Evolutionary conservation across 2,329 filamentous ascomycete species (phyloP).

Genomic region (Metarhizium sp.): DNA sequence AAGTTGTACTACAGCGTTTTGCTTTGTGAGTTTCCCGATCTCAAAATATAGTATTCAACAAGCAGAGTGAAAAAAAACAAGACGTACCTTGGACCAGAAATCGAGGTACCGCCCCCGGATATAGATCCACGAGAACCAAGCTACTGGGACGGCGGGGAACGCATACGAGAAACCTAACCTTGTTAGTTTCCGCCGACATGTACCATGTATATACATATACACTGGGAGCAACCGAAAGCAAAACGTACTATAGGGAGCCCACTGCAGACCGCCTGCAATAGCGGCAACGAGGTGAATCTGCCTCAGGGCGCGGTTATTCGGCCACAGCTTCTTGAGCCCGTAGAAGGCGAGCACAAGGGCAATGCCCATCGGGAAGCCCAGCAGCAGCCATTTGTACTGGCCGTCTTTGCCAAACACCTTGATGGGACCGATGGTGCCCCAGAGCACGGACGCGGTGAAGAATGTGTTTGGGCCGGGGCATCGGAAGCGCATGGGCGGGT

Average conservation of each 20-base stretch:
- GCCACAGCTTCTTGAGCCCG: slow-evolving; percentile 23
- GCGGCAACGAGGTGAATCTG: slow-evolving; percentile 34
- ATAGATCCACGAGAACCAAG: slow-evolving; percentile 38
- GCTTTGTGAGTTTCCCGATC: not conserved
- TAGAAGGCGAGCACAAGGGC: slow-evolving; percentile 26
- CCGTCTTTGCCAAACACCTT: slow-evolving; percentile 26
- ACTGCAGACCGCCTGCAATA: slow-evolving; percentile 28
- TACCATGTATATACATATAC: not conserved
- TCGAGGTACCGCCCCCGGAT: slow-evolving; percentile 32
- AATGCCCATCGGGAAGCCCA: slow-evolving; percentile 31
- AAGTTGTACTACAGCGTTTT: slow-evolving; percentile 29
- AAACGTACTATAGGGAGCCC: slow-evolving; percentile 30
- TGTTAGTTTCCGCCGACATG: not conserved
- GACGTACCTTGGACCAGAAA: slow-evolving; percentile 32
- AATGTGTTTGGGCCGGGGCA: slow-evolving; percentile 30
- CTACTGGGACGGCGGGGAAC: slow-evolving; percentile 37
- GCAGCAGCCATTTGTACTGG: slow-evolving; percentile 27
- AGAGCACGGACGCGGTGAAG: slow-evolving; percentile 29
- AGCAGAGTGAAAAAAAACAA: not conserved
- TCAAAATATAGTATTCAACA: not conserved
- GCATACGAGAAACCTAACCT: slow-evolving; percentile 28
- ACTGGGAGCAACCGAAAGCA: not conserved
- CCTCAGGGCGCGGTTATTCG: slow-evolving; percentile 21
- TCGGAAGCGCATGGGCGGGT: slow-evolving; percentile 25
- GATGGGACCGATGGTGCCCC: slow-evolving; percentile 29